Evolutionary conservation across 345 rosid genomes (phyloP).

Genomic region (Arabis alpina): DNA sequence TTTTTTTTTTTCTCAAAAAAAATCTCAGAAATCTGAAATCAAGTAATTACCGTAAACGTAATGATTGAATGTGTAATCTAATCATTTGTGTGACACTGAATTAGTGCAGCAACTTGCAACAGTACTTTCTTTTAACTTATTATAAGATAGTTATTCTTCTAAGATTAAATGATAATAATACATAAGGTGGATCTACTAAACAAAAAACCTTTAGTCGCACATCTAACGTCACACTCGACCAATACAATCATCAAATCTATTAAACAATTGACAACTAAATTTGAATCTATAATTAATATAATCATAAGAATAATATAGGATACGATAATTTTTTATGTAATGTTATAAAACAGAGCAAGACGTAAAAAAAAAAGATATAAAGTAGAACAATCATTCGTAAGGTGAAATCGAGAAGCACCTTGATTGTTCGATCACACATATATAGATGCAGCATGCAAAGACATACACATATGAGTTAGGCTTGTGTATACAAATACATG

Average conservation of each 20-base stretch:
- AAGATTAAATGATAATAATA: background rate
- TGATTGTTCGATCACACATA: slow-evolving; percentile 18
- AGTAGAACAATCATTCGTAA: slow-evolving; percentile 13
- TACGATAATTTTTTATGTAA: background rate
- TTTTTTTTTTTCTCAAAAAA: no score
- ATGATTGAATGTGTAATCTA: background rate
- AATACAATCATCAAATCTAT: background rate
- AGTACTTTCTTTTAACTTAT: background rate
- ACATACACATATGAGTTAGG: slow-evolving; percentile 29
- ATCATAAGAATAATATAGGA: background rate
- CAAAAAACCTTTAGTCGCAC: background rate
- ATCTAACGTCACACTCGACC: background rate
- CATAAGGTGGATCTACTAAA: background rate
- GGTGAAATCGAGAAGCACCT: slow-evolving; percentile 6
- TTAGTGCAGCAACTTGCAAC: background rate
- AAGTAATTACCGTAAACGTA: background rate
- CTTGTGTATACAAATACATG: slow-evolving; percentile 29
- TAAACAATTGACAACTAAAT: background rate
- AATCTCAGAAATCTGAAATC: background rate
- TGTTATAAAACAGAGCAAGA: slow-evolving; percentile 24
- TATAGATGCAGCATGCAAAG: slow-evolving; percentile 6
- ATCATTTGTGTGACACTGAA: background rate
- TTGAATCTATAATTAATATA: slow-evolving; percentile 1
- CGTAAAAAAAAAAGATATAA: background rate
- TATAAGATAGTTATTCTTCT: background rate